phyloP scores from a whole-genome alignment of 768 basidiomycete genomes.

The Suillus occidentalis region DNA sequence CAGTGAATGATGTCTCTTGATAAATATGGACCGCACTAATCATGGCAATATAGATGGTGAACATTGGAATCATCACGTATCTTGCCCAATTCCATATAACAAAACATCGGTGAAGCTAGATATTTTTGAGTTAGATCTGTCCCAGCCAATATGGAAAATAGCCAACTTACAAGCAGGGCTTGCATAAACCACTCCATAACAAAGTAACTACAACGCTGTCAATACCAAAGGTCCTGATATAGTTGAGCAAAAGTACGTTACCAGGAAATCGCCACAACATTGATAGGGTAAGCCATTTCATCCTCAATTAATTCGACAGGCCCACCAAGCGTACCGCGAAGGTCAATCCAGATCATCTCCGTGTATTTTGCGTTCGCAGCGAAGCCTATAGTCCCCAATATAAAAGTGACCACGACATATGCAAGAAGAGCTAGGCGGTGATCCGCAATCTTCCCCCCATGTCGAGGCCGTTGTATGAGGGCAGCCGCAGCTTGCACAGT shows the following conservation, averaged over 20 bases:
- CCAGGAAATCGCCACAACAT: constrained; percentile 9
- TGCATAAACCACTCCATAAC: constrained; percentile 14
- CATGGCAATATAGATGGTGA: constrained; percentile 4
- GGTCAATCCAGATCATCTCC: constrained; percentile 24
- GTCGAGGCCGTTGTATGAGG: not conserved
- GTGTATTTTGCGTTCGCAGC: constrained; percentile 19
- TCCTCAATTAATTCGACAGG: constrained; percentile 11
- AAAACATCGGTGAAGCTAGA: not conserved
- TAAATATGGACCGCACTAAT: constrained; percentile 9
- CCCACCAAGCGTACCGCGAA: constrained; percentile 11
- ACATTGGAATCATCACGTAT: constrained; percentile 14
- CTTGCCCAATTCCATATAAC: not conserved
- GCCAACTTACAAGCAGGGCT: not conserved
- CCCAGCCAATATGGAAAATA: constrained; percentile 6
- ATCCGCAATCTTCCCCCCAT: not conserved
- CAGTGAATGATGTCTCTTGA: not conserved
- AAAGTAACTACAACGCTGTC: constrained; percentile 14
- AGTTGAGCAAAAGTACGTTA: constrained; percentile 4
- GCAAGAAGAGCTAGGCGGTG: not conserved
- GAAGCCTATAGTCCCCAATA: constrained; percentile 4
- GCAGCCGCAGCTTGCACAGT: not conserved
- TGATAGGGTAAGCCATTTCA: constrained; percentile 11
- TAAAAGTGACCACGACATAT: constrained; percentile 14
- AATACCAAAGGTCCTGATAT: not conserved
- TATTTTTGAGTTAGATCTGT: not conserved